These are phyloP conservation scores for Paramecium octaurelia DNA, from an alignment of 73 alveolate genomes.

Conservation along the genomic window DNA sequence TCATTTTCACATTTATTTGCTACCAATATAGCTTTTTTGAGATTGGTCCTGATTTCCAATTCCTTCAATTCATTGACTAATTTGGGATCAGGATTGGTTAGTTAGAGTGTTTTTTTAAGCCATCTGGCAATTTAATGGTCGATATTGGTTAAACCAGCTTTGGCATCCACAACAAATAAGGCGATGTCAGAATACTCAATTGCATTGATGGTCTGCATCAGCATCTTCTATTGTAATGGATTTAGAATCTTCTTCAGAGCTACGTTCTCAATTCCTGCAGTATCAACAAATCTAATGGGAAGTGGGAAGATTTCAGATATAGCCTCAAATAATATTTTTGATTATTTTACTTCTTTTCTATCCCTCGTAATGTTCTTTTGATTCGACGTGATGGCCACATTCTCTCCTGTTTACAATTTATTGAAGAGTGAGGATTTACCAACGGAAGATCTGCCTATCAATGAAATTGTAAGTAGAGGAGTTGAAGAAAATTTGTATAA, in stretches of 20 bases:
- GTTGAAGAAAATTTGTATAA: neutral
- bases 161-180: conserved; percentile 73
- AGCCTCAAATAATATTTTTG: conserved; percentile 56
- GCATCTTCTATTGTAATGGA: conserved; percentile 62
- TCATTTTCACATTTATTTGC: conserved; percentile 81
- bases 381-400: conserved; percentile 68
- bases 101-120: conserved; percentile 54
- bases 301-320: conserved; percentile 63
- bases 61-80: conserved; percentile 56
- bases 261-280: conserved; percentile 85
- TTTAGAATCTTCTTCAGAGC: conserved; percentile 24
- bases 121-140: conserved; percentile 78
- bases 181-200: conserved; percentile 77
- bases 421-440: conserved; percentile 77
- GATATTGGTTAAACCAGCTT: conserved; percentile 74
- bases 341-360: conserved; percentile 68
- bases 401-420: conserved; percentile 58
- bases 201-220: conserved; percentile 69
- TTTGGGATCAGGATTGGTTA: conserved; percentile 22
- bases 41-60: conserved; percentile 16
- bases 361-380: conserved; percentile 77
- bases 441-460: conserved; percentile 79
- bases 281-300: conserved; percentile 83
- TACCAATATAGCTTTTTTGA: conserved; percentile 49
- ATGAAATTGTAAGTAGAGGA: conserved; percentile 58